Conservation (phyloP, 495 filamentous ascomycete genomes). For the Penicillium roqueforti region DNA sequence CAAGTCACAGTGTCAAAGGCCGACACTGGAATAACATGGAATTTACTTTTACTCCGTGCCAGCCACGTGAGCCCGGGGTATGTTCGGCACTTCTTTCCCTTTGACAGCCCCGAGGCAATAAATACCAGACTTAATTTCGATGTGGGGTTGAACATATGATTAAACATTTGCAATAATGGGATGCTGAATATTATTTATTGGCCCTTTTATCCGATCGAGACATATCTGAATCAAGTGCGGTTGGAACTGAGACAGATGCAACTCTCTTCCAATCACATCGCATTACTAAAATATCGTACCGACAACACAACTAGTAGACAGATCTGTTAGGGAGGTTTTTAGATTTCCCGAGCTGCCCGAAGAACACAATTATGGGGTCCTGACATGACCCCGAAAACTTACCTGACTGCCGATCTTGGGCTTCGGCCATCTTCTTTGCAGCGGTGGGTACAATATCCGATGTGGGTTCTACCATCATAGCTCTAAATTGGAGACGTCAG, state of each 20-base stretch:
- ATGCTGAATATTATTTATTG: too few relatives aligned
- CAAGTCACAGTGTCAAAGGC: too few relatives aligned
- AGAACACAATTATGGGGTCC: neutral
- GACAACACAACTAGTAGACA: too few relatives aligned
- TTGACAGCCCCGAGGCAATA: neutral
- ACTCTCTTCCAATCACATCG: neutral
- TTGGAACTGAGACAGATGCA: neutral
- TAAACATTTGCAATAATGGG: too few relatives aligned
- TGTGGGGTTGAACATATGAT: neutral
- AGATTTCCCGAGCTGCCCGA: neutral
- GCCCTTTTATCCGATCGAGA: conserved; percentile 1
- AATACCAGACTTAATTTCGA: neutral
- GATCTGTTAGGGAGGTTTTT: too few relatives aligned
- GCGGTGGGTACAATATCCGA: neutral
- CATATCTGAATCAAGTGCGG: neutral
- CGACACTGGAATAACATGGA: too few relatives aligned
- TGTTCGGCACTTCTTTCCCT: conserved; percentile 12
- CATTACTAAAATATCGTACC: neutral
- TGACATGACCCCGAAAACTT: neutral
- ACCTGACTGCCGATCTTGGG: conserved; percentile 2
- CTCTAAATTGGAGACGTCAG: neutral
- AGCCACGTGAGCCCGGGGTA: conserved; percentile 19
- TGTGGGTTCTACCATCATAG: neutral
- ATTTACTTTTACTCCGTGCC: neutral
- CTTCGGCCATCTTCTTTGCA: neutral